Evolutionary conservation across 768 basidiomycete genomes (phyloP), one percentile per base, ranked within the genome.

Genomic region (Xerocomellus intermedius): DNA sequence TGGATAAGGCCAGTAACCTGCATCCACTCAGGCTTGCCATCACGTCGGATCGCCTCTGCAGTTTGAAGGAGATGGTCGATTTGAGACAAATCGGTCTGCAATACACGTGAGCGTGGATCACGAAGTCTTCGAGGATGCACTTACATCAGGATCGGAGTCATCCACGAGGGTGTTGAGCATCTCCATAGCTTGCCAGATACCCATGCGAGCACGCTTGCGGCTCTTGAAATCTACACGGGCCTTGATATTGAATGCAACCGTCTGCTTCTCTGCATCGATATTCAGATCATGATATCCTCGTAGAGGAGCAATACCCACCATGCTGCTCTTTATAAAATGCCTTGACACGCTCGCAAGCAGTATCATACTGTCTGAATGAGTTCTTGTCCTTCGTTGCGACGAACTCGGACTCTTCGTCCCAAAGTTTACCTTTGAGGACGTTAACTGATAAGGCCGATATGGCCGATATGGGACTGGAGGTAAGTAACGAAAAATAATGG

Each of bases 11-110:
- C 92, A 30, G 89, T 83, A 52, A 92, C 82, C 75, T 92, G 90
- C 91, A 93, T 92, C 91, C 91, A 93, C 58, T 94, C 91, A 0
- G 91, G 91, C 66, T 91, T 90, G 0, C 89, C 91, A 58, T 93
- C 91, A 22, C 81, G 77, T 42, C 91, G 80, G 59, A 94, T 92
- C 12, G 91, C 90, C 64, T 94, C 91, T n/a, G 91, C 91, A 0
- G 91, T 94, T 66, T 95, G 94, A 1, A 95, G 79, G 4, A 95
- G 79, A 67, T 96, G 94, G 62, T 94, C 90, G 32, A 96, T 94
- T 74, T 96, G 93, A 35, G 90, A 85, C 28, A 90, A 71, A 59
- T 75, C 77, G 2, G 89, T 89, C 89, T 91, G 65, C 8, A 60
- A 49, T 21, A 24, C 26, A 42, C 9, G 47, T 65, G 37, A 71